Evolutionary conservation across 2,329 filamentous ascomycete species (phyloP).

Genomic region (Fusarium oxysporum): DNA sequence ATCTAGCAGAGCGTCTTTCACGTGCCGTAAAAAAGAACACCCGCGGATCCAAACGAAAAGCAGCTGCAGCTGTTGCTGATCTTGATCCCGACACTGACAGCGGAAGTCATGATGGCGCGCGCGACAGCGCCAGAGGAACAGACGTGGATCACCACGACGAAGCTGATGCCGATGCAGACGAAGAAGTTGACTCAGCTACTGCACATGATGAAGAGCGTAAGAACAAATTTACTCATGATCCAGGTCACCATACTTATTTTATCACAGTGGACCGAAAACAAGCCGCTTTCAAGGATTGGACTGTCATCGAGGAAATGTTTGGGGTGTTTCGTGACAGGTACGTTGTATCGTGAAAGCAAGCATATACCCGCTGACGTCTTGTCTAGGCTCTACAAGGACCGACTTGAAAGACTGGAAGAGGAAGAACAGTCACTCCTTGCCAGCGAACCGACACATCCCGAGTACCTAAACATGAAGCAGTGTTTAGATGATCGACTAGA

Average conservation of each 20-base stretch:
- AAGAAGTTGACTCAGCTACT: constrained; percentile 68
- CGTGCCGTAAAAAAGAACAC: constrained; percentile 55
- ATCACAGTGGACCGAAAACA: constrained; percentile 79
- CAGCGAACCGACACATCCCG: constrained; percentile 81
- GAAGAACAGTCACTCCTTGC: constrained; percentile 72
- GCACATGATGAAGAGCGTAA: constrained; percentile 75
- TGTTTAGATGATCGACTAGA: constrained; percentile 85
- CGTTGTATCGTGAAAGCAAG: constrained; percentile 42
- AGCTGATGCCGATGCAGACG: constrained; percentile 66
- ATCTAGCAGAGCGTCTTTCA: constrained; percentile 48
- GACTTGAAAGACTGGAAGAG: constrained; percentile 81
- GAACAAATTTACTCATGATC: constrained; percentile 1
- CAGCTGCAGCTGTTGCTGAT: constrained; percentile 43
- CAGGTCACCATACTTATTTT: constrained; percentile 37
- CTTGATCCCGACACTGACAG: constrained; percentile 49
- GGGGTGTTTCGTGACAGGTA: constrained; percentile 84
- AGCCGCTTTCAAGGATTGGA: constrained; percentile 81
- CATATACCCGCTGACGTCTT: constrained; percentile 33
- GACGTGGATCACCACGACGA: constrained; percentile 63
- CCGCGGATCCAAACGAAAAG: constrained; percentile 56
- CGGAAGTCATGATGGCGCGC: constrained; percentile 49
- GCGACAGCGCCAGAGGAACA: constrained; percentile 52
- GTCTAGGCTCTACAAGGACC: constrained; percentile 84
- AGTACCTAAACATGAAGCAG: constrained; percentile 90
- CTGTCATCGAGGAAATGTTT: constrained; percentile 89